Percentiles rank a stretch among this genome's conserved stretches.
These are phyloP conservation scores for Aspergillus terreus DNA, from an alignment of 2,329 filamentous ascomycete genomes.

Conservation along the genomic window DNA sequence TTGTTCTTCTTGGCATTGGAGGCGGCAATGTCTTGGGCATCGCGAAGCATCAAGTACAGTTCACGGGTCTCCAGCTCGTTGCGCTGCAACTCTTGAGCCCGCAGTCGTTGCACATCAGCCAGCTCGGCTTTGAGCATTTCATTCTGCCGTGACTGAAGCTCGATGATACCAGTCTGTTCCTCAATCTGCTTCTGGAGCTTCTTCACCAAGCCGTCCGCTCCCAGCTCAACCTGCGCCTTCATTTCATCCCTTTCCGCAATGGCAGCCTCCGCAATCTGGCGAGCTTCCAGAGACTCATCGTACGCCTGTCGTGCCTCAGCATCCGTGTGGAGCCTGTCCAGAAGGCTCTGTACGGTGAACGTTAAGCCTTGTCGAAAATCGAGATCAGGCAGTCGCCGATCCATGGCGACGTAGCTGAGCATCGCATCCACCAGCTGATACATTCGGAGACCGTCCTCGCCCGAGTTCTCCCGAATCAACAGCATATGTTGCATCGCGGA, in stretches of 20 bases:
- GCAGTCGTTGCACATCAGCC: conserved; percentile 77
- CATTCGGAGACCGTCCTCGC: conserved; percentile 87
- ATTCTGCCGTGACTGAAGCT: conserved; percentile 79
- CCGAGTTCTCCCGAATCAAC: conserved; percentile 84
- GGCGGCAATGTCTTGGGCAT: conserved; percentile 93
- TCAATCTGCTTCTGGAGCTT: conserved; percentile 93
- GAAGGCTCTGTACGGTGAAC: conserved; percentile 90
- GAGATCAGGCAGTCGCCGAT: conserved; percentile 89
- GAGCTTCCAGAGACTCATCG: conserved; percentile 84
- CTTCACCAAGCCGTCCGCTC: conserved; percentile 86
- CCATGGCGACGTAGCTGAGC: conserved; percentile 98
- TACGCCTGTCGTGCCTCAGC: conserved; percentile 87
- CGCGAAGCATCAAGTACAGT: conserved; percentile 94
- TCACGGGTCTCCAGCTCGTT: conserved; percentile 96
- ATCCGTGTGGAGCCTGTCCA: conserved; percentile 95
- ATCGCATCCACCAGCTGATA: conserved; percentile 98
- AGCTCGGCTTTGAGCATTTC: conserved; percentile 87
- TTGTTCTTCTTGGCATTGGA: conserved; percentile 69
- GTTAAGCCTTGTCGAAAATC: conserved; percentile 97
- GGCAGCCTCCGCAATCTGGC: conserved; percentile 90
- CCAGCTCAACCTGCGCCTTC: conserved; percentile 80
- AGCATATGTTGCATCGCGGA: conserved; percentile 94
- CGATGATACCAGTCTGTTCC: conserved; percentile 85
- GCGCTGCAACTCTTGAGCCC: conserved; percentile 85
- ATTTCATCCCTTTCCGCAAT: conserved; percentile 96